Percentiles rank a stretch among this genome's conserved stretches.
Conservation (phyloP, 2,329 filamentous ascomycete genomes). For the Trichoderma guizhouense region DNA sequence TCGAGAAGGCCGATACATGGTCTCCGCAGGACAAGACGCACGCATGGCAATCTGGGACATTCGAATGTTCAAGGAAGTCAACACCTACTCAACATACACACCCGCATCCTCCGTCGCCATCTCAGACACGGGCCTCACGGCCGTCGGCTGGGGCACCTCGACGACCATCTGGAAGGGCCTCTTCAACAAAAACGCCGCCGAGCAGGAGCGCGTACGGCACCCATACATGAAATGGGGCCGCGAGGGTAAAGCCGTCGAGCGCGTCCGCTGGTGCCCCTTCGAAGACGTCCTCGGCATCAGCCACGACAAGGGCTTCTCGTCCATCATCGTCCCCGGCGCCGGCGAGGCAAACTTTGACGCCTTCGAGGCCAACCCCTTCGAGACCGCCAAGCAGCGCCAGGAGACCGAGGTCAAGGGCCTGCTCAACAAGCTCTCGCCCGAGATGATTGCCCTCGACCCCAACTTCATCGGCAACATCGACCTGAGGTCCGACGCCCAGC, state of each 20-base stretch:
- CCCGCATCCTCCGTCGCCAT: conserved; percentile 83
- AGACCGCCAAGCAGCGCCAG: conserved; percentile 86
- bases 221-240: conserved; percentile 95
- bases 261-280: conserved; percentile 87
- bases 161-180: conserved; percentile 89
- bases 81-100: conserved; percentile 79
- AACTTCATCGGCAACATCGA: conserved; percentile 89
- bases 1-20: conserved; percentile 91
- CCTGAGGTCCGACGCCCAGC: conserved; percentile 72
- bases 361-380: conserved; percentile 91
- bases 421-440: conserved; percentile 90
- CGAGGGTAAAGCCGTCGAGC: conserved; percentile 76
- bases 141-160: conserved; percentile 87
- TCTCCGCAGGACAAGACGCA: conserved; percentile 82
- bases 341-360: conserved; percentile 96
- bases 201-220: conserved; percentile 76
- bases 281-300: conserved; percentile 88
- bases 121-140: conserved; percentile 82
- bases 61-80: conserved; percentile 87
- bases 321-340: conserved; percentile 87
- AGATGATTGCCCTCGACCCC: conserved; percentile 95
- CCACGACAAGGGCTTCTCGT: conserved; percentile 83
- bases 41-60: conserved; percentile 97
- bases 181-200: conserved; percentile 67
- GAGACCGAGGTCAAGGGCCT: conserved; percentile 86